phyloP scores from a whole-genome alignment of 306 rosid species.

The Cicer yamashitae region DNA sequence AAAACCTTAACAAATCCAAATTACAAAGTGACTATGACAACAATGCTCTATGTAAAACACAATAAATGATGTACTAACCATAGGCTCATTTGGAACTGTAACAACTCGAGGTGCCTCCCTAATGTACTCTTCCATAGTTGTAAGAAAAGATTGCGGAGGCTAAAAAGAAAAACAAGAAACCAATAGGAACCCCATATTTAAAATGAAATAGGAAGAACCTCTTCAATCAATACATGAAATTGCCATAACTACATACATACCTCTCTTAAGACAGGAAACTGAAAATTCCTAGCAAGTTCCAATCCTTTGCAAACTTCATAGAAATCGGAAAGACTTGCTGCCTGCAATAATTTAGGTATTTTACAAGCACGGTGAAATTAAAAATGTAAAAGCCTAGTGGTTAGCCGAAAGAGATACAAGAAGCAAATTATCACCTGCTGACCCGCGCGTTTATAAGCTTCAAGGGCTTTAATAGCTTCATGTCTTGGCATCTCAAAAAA shows the following conservation, averaged over 20 bases:
- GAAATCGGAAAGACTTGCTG: constrained; percentile 82
- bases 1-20: constrained; percentile 18
- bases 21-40: not conserved
- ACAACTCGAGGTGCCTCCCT: constrained; percentile 92
- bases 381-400: constrained; percentile 28
- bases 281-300: constrained; percentile 97
- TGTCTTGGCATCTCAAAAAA: constrained; percentile 99
- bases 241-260: constrained; percentile 42
- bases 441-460: constrained; percentile 94
- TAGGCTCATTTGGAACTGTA: constrained; percentile 76
- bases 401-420: constrained; percentile 15
- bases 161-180: constrained; percentile 48
- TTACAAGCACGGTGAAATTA: constrained; percentile 37
- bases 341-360: constrained; percentile 59
- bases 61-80: constrained; percentile 68
- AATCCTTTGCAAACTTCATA: constrained; percentile 94
- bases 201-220: constrained; percentile 30
- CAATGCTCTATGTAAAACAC: not conserved
- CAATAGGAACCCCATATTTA: constrained; percentile 27
- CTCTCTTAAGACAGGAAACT: constrained; percentile 97
- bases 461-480: constrained; percentile 91
- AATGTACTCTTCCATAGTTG: constrained; percentile 96
- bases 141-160: constrained; percentile 98
- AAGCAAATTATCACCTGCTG: constrained; percentile 72
- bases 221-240: constrained; percentile 21